Base-by-base conservation (phyloP, 768 basidiomycete species). In the Pulveroboletus ravenelii region DNA sequence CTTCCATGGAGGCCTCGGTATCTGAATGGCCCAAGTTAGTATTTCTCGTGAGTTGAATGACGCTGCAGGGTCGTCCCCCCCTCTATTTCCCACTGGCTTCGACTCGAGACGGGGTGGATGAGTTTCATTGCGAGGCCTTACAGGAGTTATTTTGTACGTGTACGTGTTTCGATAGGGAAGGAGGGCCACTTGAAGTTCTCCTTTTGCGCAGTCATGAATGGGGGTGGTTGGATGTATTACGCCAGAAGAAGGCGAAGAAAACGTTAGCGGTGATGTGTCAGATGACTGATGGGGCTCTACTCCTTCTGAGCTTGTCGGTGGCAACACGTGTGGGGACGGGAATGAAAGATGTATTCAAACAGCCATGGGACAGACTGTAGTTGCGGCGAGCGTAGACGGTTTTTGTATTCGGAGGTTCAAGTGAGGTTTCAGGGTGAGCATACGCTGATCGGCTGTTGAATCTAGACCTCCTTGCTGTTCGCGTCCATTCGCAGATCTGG, bases 61-160 rank as follows among this genome's bases (percentile, higher is more conserved):
- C 9, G 27, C 41, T 17, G 12, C 31, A 38, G 41, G 38, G 15
- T 35, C 30, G 14, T 23, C 27, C 17, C 10, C 47, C 40, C 35
- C 36, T 50, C 18, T 45, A 38, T 41, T 25, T 14, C 36, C 48
- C 41, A 17, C 23, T n/a, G 0, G 8, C 35, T 31, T 42, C 15
- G 37, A 12, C 34, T 27, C 23, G 29, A 18, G 10, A 23, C 36
- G 31, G 18, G 9, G 37, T 53, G 43, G n/a, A n/a, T n/a, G n/a
- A n/a, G n/a, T 38, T 43, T 27, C 23, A 4, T 27, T 6, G 25
- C 31, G 25, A 47, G 25, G 7, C n/a, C 9, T n/a, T 7, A 29
- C 23, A 36, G 38, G 49, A 35, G 38, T 10, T 38, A 44, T 27
- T 41, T 45, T 48, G 47, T 56, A 53, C 53, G 45, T 62, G 47